A percentile compares a stretch with the other conserved stretches of the same genome.
These are phyloP conservation scores for Gossypium davidsonii DNA, from an alignment of 441 rosid genomes.

Conservation along the genomic window DNA sequence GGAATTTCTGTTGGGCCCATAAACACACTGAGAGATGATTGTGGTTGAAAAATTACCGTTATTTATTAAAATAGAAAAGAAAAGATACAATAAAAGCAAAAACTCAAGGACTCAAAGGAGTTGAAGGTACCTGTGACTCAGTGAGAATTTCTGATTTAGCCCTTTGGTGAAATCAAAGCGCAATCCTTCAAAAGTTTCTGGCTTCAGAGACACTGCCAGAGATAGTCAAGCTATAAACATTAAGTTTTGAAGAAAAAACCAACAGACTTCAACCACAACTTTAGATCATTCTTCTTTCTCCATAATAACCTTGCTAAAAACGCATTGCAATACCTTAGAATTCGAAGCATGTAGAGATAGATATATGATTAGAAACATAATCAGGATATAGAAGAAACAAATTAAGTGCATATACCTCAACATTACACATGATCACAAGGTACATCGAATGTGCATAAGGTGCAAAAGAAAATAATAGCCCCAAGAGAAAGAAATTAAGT, in stretches of 20 bases:
- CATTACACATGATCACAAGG: not conserved
- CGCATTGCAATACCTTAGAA: not conserved
- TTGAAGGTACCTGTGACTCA: conserved; percentile 63
- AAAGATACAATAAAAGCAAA: not conserved
- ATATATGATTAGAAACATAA: not conserved
- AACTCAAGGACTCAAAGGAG: not conserved
- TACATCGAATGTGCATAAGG: not conserved
- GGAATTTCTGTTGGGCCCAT: conserved; percentile 93
- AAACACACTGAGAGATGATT: conserved; percentile 43
- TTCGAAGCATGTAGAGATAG: not conserved
- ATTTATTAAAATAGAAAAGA: not conserved
- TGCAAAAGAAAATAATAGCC: not conserved
- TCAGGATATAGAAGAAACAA: not conserved
- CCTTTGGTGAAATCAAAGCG: conserved; percentile 93
- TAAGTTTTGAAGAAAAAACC: not conserved
- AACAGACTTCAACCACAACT: not conserved
- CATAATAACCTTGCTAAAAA: not conserved
- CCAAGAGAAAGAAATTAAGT: not conserved
- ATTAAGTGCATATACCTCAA: not conserved
- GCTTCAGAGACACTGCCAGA: conserved; percentile 85
- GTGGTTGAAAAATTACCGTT: conserved; percentile 3
- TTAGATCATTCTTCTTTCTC: not conserved
- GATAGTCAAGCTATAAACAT: conserved; percentile 15
- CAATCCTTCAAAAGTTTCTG: conserved; percentile 87
- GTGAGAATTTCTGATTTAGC: conserved; percentile 76